Percentiles rank a stretch among this genome's conserved stretches.
These are phyloP conservation scores for Plasmodium knowlesi DNA, from an alignment of 169 alveolate genomes.

Conservation along the genomic window DNA sequence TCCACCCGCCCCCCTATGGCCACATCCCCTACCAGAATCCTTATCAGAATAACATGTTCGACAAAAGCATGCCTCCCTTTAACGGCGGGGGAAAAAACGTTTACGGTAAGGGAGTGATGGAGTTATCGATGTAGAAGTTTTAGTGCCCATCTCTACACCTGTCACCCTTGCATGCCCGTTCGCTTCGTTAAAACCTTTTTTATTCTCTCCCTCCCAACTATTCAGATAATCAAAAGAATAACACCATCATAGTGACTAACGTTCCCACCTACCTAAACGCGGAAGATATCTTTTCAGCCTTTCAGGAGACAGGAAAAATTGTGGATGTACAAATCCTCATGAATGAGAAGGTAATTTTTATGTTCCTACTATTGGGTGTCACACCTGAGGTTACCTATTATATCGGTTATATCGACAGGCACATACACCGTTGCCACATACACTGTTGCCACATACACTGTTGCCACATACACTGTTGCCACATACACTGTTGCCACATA, in stretches of 20 bases:
- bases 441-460: too few species aligned
- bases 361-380: background rate
- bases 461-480: too few species aligned
- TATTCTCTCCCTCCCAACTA: background rate
- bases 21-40: constrained; percentile 20
- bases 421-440: too few species aligned
- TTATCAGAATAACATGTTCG: constrained; percentile 31
- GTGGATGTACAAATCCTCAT: constrained; percentile 56
- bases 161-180: background rate
- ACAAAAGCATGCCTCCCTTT: constrained; percentile 14
- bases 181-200: background rate
- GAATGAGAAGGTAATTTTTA: constrained; percentile 61
- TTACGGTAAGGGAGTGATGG: constrained; percentile 16
- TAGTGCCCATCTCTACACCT: background rate
- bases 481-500: too few species aligned
- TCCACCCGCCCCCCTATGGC: constrained; percentile 12
- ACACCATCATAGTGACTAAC: constrained; percentile 45
- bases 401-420: background rate
- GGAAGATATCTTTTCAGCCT: constrained; percentile 52
- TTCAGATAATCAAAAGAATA: constrained; percentile 22
- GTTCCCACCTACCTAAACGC: constrained; percentile 56
- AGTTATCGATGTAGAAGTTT: background rate
- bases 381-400: background rate
- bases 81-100: background rate
- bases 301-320: constrained; percentile 52